Evolutionary conservation across 2,329 filamentous ascomycete species (phyloP), one percentile per base, ranked within the genome.

Genomic region (Xylaria sp.): DNA sequence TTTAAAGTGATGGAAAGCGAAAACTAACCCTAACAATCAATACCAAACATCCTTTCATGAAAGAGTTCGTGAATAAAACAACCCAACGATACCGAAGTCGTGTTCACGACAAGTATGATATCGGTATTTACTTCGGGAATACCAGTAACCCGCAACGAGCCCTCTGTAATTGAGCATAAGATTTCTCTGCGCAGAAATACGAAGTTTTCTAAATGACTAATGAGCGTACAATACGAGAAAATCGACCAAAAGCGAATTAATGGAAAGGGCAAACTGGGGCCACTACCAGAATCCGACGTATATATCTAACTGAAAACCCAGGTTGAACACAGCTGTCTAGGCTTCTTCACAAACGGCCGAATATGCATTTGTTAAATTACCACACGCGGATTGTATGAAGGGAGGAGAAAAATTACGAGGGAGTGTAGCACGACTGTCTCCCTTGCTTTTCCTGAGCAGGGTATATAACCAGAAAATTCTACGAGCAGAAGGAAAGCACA

Each of bases 141-240:
- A 47, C n/a, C n/a, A n/a, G n/a, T n/a, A n/a, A 25, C 29, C 59
- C 1, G 17, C 45, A 17, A 39, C 38, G 38, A 39, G 22, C 42
- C 6, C n/a, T 22, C n/a, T n/a, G 20, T 45, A 22, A 45, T 10
- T 22, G 17, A 7, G 20, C 17, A 20, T 6, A 1, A 22, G 7
- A 45, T 20, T 22, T 45, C 10, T 27, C 17, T 10, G 11, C n/a
- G 4, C 29, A 3, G 51, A 25, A 56, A 63, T 57, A 63, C 61
- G 61, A 63, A 42, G 2, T 51, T 57, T 22, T 42, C 36, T 3
- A 31, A 36, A 31, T 49, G 22, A 29, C 9, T 25, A 25, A 20
- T 56, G 15, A 56, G 36, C 10, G 15, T 4, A 22, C 9, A 31
- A 61, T 47, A 61, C 50, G 59, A 61, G 39, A 55, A 47, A 27